Percentiles rank a stretch among this genome's conserved stretches.
phyloP scores from a whole-genome alignment of 2,329 filamentous ascomycete genomes.

The Endothia cerciana region DNA sequence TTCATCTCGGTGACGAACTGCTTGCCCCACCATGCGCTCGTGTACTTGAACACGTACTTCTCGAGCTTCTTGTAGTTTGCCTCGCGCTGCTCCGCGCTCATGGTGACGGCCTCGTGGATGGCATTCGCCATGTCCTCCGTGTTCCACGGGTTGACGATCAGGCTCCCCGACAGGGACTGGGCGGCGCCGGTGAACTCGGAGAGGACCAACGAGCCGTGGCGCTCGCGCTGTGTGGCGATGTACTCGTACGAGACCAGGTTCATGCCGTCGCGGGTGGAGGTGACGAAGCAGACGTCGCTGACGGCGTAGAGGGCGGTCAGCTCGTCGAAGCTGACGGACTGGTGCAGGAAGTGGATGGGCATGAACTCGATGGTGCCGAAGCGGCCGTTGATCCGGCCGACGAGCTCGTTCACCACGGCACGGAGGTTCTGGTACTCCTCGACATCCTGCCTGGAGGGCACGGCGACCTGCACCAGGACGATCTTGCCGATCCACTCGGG shows the following conservation, averaged over 20 bases:
- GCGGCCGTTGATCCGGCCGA: slow-evolving; percentile 94
- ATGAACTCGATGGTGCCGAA: slow-evolving; percentile 98
- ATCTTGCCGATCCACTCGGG: slow-evolving; percentile 98
- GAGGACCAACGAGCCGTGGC: slow-evolving; percentile 91
- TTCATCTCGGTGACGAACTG: slow-evolving; percentile 86
- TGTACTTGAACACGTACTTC: slow-evolving; percentile 97
- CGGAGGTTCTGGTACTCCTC: slow-evolving; percentile 97
- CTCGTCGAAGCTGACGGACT: slow-evolving; percentile 93
- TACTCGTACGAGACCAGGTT: slow-evolving; percentile 98
- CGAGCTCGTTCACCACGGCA: slow-evolving; percentile 93
- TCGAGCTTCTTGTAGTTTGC: slow-evolving; percentile 90
- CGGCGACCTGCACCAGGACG: slow-evolving; percentile 92
- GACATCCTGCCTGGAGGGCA: slow-evolving; percentile 92
- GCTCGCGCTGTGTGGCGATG: slow-evolving; percentile 88
- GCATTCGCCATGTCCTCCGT: slow-evolving; percentile 92
- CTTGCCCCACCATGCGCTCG: slow-evolving; percentile 94
- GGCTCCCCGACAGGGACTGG: slow-evolving; percentile 88
- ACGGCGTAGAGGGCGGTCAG: slow-evolving; percentile 91
- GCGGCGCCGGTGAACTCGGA: slow-evolving; percentile 97
- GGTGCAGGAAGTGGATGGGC: slow-evolving; percentile 98
- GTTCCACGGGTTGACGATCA: slow-evolving; percentile 99
- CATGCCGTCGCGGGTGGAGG: slow-evolving; percentile 97
- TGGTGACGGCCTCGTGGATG: slow-evolving; percentile 95
- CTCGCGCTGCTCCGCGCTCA: slow-evolving; percentile 85
- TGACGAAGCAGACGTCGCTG: slow-evolving; percentile 89